Conservation (phyloP, 805 yeast species). For the Wickerhamiella alocasiicola region DNA sequence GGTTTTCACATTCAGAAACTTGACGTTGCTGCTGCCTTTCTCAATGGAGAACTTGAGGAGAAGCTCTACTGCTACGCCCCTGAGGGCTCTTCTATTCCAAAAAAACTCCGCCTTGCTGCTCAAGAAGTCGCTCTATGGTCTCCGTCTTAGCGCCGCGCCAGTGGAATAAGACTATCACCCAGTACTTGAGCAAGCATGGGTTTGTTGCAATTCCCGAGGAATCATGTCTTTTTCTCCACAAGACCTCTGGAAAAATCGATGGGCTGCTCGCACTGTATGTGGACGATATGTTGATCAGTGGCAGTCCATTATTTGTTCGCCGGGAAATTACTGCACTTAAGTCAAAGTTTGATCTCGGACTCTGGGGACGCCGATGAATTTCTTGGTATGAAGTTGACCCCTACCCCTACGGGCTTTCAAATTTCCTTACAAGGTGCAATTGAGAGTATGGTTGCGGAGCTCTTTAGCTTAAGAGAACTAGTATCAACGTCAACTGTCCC, state of each 20-base stretch:
- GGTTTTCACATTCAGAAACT: not conserved
- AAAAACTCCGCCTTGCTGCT: not conserved
- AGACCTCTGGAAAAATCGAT: not conserved
- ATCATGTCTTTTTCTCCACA: not conserved
- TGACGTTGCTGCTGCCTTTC: slow-evolving; percentile 3
- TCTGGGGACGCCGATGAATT: not conserved
- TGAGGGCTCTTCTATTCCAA: not conserved
- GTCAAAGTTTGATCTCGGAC: not conserved
- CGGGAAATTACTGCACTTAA: not conserved
- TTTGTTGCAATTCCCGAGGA: not conserved
- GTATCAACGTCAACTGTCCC: too few species aligned
- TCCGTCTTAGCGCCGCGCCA: slow-evolving; percentile 2
- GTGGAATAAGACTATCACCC: not conserved
- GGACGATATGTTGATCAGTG: slow-evolving; percentile 1
- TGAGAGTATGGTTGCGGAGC: not conserved
- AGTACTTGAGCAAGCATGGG: not conserved
- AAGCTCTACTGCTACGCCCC: not conserved
- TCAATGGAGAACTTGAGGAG: not conserved
- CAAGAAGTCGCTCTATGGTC: not conserved
- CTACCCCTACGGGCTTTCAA: not conserved
- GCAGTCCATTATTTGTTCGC: not conserved
- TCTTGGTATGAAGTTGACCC: not conserved
- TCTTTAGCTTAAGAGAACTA: not conserved
- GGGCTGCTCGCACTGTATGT: slow-evolving; percentile 2
- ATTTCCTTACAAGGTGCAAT: not conserved